Evolutionary conservation across 208 protist species (phyloP).

Genomic region (Crithidia fasciculata): DNA sequence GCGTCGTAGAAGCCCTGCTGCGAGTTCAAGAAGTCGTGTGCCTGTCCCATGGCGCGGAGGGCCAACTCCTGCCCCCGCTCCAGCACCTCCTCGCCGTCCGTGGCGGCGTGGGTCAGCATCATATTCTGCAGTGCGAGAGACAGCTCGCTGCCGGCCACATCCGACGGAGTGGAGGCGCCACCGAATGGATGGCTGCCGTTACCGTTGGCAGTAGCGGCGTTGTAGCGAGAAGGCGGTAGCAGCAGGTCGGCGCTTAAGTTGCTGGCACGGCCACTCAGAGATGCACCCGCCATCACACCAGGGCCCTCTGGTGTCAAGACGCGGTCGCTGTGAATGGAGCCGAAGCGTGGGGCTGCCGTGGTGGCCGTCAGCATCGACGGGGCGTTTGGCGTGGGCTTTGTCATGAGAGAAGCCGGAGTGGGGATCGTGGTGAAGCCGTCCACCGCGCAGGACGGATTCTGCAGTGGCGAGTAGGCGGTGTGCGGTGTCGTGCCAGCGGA

Average conservation of each 20-base stretch:
- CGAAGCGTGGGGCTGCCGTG: neutral
- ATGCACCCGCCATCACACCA: neutral
- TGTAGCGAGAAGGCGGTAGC: conserved; percentile 18
- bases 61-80: conserved; percentile 30
- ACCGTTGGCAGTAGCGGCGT: neutral
- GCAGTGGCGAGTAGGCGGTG: conserved; percentile 4
- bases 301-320: neutral
- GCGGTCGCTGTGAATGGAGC: conserved; percentile 1
- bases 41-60: conserved; percentile 27
- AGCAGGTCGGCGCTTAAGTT: neutral
- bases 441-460: neutral
- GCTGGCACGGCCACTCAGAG: neutral
- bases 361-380: neutral
- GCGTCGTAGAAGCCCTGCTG: conserved; percentile 51
- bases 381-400: neutral
- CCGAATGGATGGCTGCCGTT: neutral
- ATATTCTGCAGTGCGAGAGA: conserved; percentile 29
- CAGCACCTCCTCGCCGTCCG: conserved; percentile 38
- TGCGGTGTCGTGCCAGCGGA: conserved; percentile 7
- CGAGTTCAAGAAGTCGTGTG: conserved; percentile 32
- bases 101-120: conserved; percentile 15
- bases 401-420: neutral
- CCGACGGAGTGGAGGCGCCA: conserved; percentile 8
- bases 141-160: conserved; percentile 26
- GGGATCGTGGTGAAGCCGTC: neutral